Evolutionary conservation across 2,329 filamentous ascomycete species (phyloP).

Genomic region (Colletotrichum horii): DNA sequence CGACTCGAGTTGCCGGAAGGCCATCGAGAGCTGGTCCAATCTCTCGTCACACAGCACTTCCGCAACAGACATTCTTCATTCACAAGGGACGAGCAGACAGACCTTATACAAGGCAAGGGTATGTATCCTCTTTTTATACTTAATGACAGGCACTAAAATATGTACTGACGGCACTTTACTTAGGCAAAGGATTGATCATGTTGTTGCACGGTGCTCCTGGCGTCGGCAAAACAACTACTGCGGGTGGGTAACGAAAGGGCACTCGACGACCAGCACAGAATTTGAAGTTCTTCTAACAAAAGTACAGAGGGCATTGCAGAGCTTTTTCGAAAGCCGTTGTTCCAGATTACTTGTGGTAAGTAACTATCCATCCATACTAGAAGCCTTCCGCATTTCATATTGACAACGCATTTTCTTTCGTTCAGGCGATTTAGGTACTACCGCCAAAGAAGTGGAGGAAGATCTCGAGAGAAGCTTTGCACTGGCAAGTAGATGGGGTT

Average conservation of each 20-base stretch:
- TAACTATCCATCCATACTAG: too few species aligned
- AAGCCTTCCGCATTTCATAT: too few species aligned
- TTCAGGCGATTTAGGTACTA: not conserved
- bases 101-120: not conserved
- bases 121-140: too few species aligned
- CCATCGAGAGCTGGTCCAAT: not conserved
- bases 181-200: not conserved
- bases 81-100: rapidly evolving
- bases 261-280: too few species aligned
- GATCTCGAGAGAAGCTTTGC: not conserved
- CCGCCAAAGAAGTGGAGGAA: not conserved
- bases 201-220: not conserved
- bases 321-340: rapidly evolving
- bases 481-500: not conserved
- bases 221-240: not conserved
- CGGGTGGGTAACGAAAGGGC: too few species aligned
- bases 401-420: too few species aligned
- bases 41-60: not conserved
- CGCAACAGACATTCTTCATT: not conserved
- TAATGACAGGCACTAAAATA: too few species aligned
- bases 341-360: not conserved
- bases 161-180: too few species aligned
- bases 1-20: not conserved
- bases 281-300: too few species aligned
- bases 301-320: not conserved